Conservation (phyloP, 768 basidiomycete species). For the Mycena vitilis region DNA sequence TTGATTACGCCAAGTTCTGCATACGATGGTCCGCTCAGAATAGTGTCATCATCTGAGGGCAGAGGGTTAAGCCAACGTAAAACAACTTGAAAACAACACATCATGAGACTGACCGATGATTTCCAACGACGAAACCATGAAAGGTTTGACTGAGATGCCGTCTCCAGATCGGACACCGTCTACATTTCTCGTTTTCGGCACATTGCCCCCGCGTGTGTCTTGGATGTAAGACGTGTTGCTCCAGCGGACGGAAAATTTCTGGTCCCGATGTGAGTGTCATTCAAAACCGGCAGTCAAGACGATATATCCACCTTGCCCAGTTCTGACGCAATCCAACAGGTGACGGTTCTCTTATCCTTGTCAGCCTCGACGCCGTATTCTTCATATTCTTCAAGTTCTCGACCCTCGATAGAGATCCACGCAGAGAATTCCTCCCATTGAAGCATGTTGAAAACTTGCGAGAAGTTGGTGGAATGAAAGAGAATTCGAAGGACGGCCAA, state of each 20-base stretch:
- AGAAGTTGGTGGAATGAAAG: too few relatives aligned
- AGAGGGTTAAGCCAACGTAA: background rate
- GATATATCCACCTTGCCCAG: slow-evolving; percentile 35
- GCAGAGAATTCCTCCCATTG: slow-evolving; percentile 24
- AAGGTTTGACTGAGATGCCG: slow-evolving; percentile 4
- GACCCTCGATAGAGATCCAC: slow-evolving; percentile 33
- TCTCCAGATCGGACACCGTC: slow-evolving; percentile 1
- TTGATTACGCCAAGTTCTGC: slow-evolving; percentile 3
- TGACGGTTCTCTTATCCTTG: slow-evolving; percentile 25
- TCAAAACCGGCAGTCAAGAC: too few relatives aligned
- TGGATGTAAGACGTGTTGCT: slow-evolving; percentile 6
- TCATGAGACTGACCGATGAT: slow-evolving; percentile 26
- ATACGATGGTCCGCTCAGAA: slow-evolving; percentile 26
- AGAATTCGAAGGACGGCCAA: too few relatives aligned
- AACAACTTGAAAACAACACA: background rate
- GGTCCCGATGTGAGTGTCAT: background rate
- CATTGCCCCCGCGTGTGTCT: slow-evolving; percentile 1
- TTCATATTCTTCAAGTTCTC: slow-evolving; percentile 30
- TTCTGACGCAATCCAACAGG: slow-evolving; percentile 41
- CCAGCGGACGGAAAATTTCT: slow-evolving; percentile 36
- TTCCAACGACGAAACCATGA: slow-evolving; percentile 21
- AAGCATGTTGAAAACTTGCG: too few relatives aligned
- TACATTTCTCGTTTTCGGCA: background rate
- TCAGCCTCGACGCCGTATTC: slow-evolving; percentile 33
- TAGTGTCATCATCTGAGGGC: slow-evolving; percentile 42